Conservation (phyloP, 2,329 filamentous ascomycete genomes). For the Fusarium veterinarium region DNA sequence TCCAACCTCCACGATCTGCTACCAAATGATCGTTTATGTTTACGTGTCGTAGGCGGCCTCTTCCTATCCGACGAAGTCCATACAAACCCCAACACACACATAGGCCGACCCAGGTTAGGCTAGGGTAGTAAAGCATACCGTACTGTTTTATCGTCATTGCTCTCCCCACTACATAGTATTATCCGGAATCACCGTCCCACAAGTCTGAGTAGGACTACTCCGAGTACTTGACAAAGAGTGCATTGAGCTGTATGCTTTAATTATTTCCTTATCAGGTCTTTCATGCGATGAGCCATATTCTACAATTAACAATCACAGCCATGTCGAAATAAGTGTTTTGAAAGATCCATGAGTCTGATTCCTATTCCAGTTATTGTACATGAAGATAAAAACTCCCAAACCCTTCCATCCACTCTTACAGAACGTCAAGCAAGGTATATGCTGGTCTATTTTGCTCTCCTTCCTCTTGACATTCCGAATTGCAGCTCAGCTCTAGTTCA, state of each 20-base stretch:
- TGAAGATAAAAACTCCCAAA: conserved; percentile 29
- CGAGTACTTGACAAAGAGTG: background rate
- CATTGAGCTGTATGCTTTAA: background rate
- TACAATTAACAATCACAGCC: background rate
- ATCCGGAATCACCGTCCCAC: background rate
- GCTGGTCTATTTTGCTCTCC: background rate
- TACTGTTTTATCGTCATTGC: background rate
- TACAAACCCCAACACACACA: background rate
- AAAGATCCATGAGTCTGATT: conserved; percentile 32
- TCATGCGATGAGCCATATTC: background rate
- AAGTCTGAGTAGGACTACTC: background rate
- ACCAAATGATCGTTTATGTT: background rate
- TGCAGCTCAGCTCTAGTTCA: background rate
- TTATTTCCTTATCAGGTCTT: background rate
- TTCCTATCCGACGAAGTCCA: background rate
- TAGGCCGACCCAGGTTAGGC: background rate
- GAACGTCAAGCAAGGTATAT: conserved; percentile 19
- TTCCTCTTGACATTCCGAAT: conserved; percentile 18
- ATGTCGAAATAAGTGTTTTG: conserved; percentile 18
- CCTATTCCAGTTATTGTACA: conserved; percentile 29
- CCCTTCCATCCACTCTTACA: conserved; percentile 10
- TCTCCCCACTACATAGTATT: background rate
- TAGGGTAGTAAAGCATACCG: background rate
- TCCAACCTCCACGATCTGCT: conserved; percentile 18
- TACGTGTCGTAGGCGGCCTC: conserved; percentile 30